Base-by-base conservation (phyloP, 2,329 filamentous ascomycete species). In the Lachnellula hyalina region DNA sequence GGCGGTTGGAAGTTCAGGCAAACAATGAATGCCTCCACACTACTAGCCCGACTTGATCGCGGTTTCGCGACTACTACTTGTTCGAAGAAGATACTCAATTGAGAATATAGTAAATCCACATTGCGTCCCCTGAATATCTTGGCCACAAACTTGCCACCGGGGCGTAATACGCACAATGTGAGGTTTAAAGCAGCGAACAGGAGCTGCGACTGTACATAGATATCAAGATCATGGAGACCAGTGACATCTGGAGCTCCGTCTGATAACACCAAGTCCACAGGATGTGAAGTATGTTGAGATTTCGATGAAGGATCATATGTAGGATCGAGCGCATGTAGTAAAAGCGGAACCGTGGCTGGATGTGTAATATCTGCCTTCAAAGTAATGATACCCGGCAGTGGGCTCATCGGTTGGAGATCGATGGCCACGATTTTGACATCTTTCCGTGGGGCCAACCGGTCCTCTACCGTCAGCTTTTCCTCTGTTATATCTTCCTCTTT, bases 161-260 rank as follows among this genome's bases (percentile, higher is more conserved):
- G 92, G 56, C 89, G 88, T 21, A 99, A 81, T 12, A 99, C 91
- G 68, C 93, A 96, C 12, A 96, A 83, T 0, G 94, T 91, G 2
- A 99, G 83, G 70, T 96, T 96, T 19, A 99, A 81, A 0, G 94
- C 94, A 0, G 93, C 90, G 72, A 95, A 96, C 49, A 99, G 85
- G 8, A 99, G 81, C 73, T 97, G 94, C 8, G 89, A 92, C 73
- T 99, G 94, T 17, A 99, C 89, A 73, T 99, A 99, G 63, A 97
- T 97, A 72, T 99, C 94, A 36, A 99, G 83, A 70, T 99, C 94
- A 71, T 99, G 94, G 1, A 99, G 80, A 19, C 94, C 94, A 0
- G 94, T 99, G 12, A 99, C 94, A 67, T 99, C 94, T 0, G 94
- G 94, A 0, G 94, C 94, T 51, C 94, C 94, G 66, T 99, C 94